These are phyloP conservation scores for Stachybotrys chlorohalonatus DNA, from an alignment of 2,329 filamentous ascomycete genomes.

Conservation along the genomic window DNA sequence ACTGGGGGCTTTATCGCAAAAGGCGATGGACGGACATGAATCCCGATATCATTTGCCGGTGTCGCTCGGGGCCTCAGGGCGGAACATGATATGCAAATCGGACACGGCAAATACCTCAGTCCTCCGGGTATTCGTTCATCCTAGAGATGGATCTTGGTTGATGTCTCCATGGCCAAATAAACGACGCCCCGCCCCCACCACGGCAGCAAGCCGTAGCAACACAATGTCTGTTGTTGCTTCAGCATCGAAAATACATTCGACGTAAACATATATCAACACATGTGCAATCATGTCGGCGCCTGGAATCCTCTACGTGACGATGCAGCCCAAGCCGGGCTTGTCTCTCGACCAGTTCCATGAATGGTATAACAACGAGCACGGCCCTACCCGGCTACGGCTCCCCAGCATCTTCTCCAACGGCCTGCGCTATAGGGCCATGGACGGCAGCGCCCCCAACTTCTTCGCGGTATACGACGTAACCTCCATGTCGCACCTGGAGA, in stretches of 20 bases:
- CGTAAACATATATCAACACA: not conserved
- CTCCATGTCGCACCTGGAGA: conserved; percentile 61
- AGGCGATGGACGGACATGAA: not conserved
- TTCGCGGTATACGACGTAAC: conserved; percentile 77
- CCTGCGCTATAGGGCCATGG: conserved; percentile 65
- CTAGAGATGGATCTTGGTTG: not conserved
- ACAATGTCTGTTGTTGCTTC: not conserved
- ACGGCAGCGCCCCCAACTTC: conserved; percentile 56
- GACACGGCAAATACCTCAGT: too few species aligned
- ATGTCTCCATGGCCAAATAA: not conserved
- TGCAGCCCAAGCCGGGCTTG: conserved; percentile 65
- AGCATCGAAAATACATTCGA: not conserved
- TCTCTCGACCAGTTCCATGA: conserved; percentile 69
- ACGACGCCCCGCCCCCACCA: not conserved
- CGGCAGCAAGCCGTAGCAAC: not conserved
- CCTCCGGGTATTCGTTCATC: not conserved
- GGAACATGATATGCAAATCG: too few species aligned
- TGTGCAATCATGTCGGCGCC: conserved; percentile 30
- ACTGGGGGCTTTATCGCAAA: not conserved
- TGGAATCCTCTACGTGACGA: conserved; percentile 77
- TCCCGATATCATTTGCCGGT: not conserved
- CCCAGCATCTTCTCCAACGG: conserved; percentile 67
- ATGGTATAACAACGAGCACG: conserved; percentile 93
- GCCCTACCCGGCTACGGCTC: conserved; percentile 68
- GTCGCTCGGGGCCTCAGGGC: too few species aligned